phyloP scores from a whole-genome alignment of 2,329 filamentous ascomycete genomes.

The Anthostomella pinea region DNA sequence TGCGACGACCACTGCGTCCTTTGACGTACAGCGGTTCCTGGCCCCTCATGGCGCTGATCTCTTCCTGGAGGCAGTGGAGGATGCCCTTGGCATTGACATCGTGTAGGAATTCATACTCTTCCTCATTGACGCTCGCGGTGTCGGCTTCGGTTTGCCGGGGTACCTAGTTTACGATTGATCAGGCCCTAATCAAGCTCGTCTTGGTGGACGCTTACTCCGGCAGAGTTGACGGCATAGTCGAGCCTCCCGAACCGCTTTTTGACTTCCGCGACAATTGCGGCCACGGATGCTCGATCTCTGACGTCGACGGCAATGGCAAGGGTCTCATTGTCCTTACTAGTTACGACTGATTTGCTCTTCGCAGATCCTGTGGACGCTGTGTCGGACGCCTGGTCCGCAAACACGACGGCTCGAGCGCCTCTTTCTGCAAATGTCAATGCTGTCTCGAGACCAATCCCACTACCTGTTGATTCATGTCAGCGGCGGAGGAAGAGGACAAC shows the following conservation, averaged over 20 bases:
- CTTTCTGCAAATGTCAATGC: constrained; percentile 17
- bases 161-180: constrained; percentile 4
- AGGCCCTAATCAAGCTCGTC: background rate
- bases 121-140: constrained; percentile 8
- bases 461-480: constrained; percentile 5
- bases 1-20: constrained; percentile 14
- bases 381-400: constrained; percentile 11
- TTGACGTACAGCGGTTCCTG: constrained; percentile 14
- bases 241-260: constrained; percentile 2
- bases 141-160: constrained; percentile 6
- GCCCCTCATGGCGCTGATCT: constrained; percentile 16
- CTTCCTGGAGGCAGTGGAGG: constrained; percentile 19
- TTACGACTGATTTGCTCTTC: constrained; percentile 12
- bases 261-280: constrained; percentile 5
- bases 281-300: constrained; percentile 11
- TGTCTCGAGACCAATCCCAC: constrained; percentile 16
- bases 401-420: constrained; percentile 15
- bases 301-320: constrained; percentile 15
- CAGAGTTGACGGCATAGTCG: constrained; percentile 9
- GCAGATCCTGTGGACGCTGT: constrained; percentile 9
- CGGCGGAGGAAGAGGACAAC: background rate
- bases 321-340: constrained; percentile 7
- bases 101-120: constrained; percentile 17
- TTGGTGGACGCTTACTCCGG: constrained; percentile 3
- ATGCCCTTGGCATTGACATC: constrained; percentile 19